Evolutionary conservation across 108 stramenopile genomes (phyloP), one percentile per base, ranked within the genome.

Genomic region (Fistulifera pelliculosa): DNA sequence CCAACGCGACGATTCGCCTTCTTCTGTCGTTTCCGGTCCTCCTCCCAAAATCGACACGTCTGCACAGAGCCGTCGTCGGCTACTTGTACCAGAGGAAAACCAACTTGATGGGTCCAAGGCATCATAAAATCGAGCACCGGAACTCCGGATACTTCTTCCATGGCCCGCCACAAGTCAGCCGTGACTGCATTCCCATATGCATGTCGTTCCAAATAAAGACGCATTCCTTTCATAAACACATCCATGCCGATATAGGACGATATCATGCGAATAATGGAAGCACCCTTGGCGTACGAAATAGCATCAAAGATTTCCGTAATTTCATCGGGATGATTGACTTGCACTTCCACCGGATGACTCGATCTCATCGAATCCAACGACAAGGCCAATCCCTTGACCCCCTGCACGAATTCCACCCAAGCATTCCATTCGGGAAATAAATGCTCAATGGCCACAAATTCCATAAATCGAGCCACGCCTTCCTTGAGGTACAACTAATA

Each of bases 231-330:
- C 45, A 65, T 59, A 54, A 77, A 77, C 13, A 27, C 35, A 17
- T 70, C 69, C 18, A 62, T 47, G 22, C 71, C 75, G 6, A 62
- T 44, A 25, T 53, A 64, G 25, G 23, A 49, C 24, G 43, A 44
- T 7, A 64, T 23, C 76, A 77, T 77, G 19, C 72, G 49, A 61
- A 77, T 54, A 27, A 77, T 40, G 16, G 54, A 57, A 21, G 64
- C 76, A 0, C 71, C 76, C 64, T 87, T 87, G 70, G 78, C 76
- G 55, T 87, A 87, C 24, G 66, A 69, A 59, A 87, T 84, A 22
- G 75, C 79, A 55, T 84, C 82, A 62, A 87, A 87, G 42, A 81
- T 74, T 35, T 77, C 71, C 35, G 75, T 64, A 56, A 87, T 79
- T 60, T 81, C 78, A 52, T 76, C 83, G 10, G 80, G 64, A 48